These are phyloP conservation scores for Chaetomiaceae sp. DNA, from an alignment of 2,329 filamentous ascomycete genomes.

Conservation along the genomic window DNA sequence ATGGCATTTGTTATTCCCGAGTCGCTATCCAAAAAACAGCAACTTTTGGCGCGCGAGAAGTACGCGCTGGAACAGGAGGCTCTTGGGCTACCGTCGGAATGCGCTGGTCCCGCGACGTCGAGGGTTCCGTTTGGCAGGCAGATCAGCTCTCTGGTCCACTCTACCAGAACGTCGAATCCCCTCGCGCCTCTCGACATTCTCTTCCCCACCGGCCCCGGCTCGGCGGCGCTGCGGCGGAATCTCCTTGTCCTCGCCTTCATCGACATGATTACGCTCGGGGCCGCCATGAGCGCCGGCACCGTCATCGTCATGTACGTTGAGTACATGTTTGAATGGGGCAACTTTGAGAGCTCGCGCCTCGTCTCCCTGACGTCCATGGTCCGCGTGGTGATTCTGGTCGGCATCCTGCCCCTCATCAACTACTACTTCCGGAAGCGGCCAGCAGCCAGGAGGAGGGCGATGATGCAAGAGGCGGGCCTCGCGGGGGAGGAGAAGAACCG, in stretches of 20 bases:
- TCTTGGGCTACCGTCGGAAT: constrained; percentile 31
- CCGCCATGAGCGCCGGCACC: constrained; percentile 74
- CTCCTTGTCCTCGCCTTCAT: constrained; percentile 74
- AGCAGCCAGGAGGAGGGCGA: constrained; percentile 36
- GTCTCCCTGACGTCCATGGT: constrained; percentile 73
- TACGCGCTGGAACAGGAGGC: constrained; percentile 44
- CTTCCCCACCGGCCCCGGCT: constrained; percentile 63
- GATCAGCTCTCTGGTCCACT: constrained; percentile 29
- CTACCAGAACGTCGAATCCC: constrained; percentile 55
- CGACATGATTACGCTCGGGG: constrained; percentile 76
- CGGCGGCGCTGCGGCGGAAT: constrained; percentile 65
- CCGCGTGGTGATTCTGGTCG: constrained; percentile 70
- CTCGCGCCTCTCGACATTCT: constrained; percentile 74
- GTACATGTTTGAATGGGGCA: constrained; percentile 76
- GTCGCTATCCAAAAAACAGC: constrained; percentile 70
- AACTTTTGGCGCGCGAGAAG: constrained; percentile 65
- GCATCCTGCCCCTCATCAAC: constrained; percentile 71
- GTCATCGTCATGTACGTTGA: constrained; percentile 81
- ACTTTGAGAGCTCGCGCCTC: constrained; percentile 73
- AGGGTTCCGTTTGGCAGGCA: constrained; percentile 15
- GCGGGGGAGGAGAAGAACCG: constrained; percentile 46
- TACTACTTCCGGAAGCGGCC: constrained; percentile 63
- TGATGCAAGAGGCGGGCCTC: constrained; percentile 35
- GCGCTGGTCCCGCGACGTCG: constrained; percentile 19
- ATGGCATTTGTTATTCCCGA: constrained; percentile 73